Conservation (phyloP, 108 stramenopile genomes). For the Skeletonema tropicum region DNA sequence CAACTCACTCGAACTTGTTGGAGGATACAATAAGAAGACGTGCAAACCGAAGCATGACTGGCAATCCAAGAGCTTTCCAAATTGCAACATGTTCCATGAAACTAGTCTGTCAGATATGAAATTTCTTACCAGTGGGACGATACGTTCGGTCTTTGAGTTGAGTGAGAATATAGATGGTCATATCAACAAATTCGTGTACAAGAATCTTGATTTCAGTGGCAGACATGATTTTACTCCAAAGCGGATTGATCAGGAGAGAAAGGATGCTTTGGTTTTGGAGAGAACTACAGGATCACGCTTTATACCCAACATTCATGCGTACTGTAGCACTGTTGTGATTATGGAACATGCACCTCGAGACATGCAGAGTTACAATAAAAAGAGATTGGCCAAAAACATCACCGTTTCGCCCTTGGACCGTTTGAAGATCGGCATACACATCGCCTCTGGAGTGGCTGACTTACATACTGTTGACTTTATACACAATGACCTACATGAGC, state of each 20-base stretch:
- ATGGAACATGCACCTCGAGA: slow-evolving; percentile 52
- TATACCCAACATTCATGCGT: slow-evolving; percentile 40
- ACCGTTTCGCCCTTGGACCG: slow-evolving; percentile 10
- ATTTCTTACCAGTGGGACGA: slow-evolving; percentile 26
- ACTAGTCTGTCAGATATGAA: slow-evolving; percentile 21
- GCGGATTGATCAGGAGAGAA: slow-evolving; percentile 37
- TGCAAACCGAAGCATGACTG: slow-evolving; percentile 39
- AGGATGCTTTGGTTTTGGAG: slow-evolving; percentile 45
- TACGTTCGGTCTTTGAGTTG: neutral
- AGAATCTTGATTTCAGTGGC: slow-evolving; percentile 21
- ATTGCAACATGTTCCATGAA: slow-evolving; percentile 13
- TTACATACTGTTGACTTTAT: slow-evolving; percentile 56
- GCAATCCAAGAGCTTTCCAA: slow-evolving; percentile 6
- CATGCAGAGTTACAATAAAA: slow-evolving; percentile 48
- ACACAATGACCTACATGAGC: slow-evolving; percentile 57
- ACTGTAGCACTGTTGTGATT: slow-evolving; percentile 44
- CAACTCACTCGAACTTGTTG: slow-evolving; percentile 25
- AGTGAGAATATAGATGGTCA: slow-evolving; percentile 30
- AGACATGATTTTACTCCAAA: neutral
- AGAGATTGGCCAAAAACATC: slow-evolving; percentile 25
- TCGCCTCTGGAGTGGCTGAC: slow-evolving; percentile 59
- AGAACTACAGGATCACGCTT: slow-evolving; percentile 26
- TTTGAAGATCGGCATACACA: slow-evolving; percentile 31
- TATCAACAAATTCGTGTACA: slow-evolving; percentile 41
- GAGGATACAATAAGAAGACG: slow-evolving; percentile 11